Conservation (phyloP, 805 yeast species). For the baker's yeast (Saccharomyces cerevisiae) region DNA sequence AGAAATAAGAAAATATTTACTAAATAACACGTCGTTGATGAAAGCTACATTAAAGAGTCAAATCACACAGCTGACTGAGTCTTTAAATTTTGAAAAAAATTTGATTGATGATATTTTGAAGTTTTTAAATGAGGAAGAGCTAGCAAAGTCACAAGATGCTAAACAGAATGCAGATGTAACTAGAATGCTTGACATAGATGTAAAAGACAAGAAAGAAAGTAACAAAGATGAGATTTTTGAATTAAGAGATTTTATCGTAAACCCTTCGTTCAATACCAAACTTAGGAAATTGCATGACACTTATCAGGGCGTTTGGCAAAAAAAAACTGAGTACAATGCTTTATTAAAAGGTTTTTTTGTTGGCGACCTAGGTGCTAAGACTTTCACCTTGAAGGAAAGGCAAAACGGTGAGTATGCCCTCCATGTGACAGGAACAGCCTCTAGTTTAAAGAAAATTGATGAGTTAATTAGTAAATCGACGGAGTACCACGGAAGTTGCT, state of each 20-base stretch:
- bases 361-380: conserved; percentile 21
- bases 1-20: conserved; percentile 22
- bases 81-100: conserved; percentile 33
- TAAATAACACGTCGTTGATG: conserved; percentile 3
- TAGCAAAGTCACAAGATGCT: conserved; percentile 20
- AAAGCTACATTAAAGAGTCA: conserved; percentile 13
- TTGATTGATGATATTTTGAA: conserved; percentile 37
- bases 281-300: conserved; percentile 32
- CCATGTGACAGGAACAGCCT: conserved; percentile 37
- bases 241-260: conserved; percentile 29
- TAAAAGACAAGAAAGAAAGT: conserved; percentile 1
- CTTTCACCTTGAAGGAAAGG: conserved; percentile 33
- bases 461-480: conserved; percentile 9
- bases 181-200: conserved; percentile 3
- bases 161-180: conserved; percentile 10
- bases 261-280: conserved; percentile 26
- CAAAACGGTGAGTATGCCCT: conserved; percentile 41
- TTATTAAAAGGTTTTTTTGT: conserved; percentile 28
- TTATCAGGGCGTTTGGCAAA: conserved; percentile 21
- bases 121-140: conserved; percentile 36
- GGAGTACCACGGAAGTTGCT: conserved; percentile 3
- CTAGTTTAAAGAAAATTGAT: conserved; percentile 15
- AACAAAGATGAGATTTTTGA: not conserved
- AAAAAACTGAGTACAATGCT: conserved; percentile 24
- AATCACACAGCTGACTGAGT: conserved; percentile 21